Percentiles rank a stretch among this genome's conserved stretches.
phyloP scores from a whole-genome alignment of 1,139 yeast species.

The Blastobotrys apis region DNA sequence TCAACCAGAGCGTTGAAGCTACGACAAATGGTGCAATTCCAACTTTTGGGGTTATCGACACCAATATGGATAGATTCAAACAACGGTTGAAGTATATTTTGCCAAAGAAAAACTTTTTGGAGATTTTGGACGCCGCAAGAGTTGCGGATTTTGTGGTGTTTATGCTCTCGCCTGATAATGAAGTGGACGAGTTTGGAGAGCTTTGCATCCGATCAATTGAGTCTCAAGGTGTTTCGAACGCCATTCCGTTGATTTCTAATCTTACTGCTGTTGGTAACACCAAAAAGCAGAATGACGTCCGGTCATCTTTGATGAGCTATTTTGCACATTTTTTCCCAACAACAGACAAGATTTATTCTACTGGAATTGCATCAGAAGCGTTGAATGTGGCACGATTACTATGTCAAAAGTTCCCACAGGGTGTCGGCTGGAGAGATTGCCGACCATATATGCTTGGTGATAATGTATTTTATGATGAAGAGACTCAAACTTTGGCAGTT shows the following conservation, averaged over 20 bases:
- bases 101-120: constrained; percentile 62
- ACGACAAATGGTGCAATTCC: constrained; percentile 26
- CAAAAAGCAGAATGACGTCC: constrained; percentile 72
- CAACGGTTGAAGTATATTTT: constrained; percentile 69
- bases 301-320: constrained; percentile 76
- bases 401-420: constrained; percentile 83
- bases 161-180: constrained; percentile 78
- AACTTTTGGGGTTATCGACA: constrained; percentile 35
- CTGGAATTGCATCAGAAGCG: constrained; percentile 66
- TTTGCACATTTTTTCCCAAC: constrained; percentile 88
- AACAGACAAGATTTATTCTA: constrained; percentile 68
- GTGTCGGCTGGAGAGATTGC: constrained; percentile 85
- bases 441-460: constrained; percentile 87
- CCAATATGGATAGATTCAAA: constrained; percentile 60
- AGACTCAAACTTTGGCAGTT: constrained; percentile 48
- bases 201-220: constrained; percentile 81
- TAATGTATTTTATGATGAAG: constrained; percentile 44
- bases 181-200: constrained; percentile 84
- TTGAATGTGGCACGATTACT: constrained; percentile 65
- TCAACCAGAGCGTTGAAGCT: constrained; percentile 28
- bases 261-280: constrained; percentile 61
- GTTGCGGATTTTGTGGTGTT: constrained; percentile 85
- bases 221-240: constrained; percentile 87
- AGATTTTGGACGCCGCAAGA: constrained; percentile 80
- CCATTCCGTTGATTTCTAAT: constrained; percentile 78